These are phyloP conservation scores for Hypoxylon fragiforme DNA, from an alignment of 495 filamentous ascomycete species.

Conservation along the genomic window DNA sequence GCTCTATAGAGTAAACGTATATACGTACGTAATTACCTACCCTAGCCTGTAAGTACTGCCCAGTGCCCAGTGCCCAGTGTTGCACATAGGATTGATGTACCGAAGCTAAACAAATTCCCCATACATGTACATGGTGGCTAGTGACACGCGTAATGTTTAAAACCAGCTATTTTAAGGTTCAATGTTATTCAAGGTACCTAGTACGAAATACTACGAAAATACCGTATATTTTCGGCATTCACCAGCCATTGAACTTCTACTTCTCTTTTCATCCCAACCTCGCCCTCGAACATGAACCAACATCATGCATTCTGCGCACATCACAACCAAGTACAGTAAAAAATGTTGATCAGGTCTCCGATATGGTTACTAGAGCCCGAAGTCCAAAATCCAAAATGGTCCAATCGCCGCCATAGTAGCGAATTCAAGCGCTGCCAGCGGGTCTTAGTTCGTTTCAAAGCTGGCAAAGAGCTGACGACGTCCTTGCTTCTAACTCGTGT, in stretches of 20 bases:
- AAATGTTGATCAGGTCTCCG: slow-evolving; percentile 5
- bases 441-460: slow-evolving; percentile 26
- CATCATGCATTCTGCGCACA: neutral
- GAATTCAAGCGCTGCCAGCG: slow-evolving; percentile 16
- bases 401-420: slow-evolving; percentile 1
- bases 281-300: neutral
- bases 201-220: too few species aligned
- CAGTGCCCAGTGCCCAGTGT: too few species aligned
- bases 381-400: slow-evolving; percentile 17
- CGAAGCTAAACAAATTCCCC: too few species aligned
- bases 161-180: too few species aligned
- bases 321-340: neutral
- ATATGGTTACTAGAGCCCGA: slow-evolving; percentile 1
- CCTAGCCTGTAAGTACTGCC: too few species aligned
- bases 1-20: too few species aligned
- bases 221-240: too few species aligned
- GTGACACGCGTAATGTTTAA: too few species aligned
- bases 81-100: too few species aligned
- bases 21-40: too few species aligned
- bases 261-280: neutral
- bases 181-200: too few species aligned
- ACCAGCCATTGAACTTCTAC: neutral
- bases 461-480: slow-evolving; percentile 20
- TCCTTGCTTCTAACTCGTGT: slow-evolving; percentile 3
- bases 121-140: too few species aligned